Evolutionary conservation across 352 stramenopile species (phyloP).

Genomic region (Globisporangium splendens): DNA sequence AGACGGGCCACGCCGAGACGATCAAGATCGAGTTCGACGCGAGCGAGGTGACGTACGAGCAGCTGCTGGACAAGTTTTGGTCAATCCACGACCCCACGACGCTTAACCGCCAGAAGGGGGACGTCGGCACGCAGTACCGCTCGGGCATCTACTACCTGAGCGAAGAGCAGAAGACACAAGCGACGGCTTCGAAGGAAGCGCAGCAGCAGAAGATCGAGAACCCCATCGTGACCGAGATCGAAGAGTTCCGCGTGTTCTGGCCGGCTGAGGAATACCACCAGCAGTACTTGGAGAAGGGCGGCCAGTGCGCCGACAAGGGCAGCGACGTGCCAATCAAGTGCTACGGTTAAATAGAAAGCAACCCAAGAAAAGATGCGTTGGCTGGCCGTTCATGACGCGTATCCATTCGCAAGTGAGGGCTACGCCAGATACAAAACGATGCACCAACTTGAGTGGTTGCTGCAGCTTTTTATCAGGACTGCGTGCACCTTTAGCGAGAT

Average conservation of each 20-base stretch:
- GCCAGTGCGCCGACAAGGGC: constrained; percentile 91
- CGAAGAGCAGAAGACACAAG: constrained; percentile 80
- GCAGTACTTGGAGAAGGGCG: constrained; percentile 96
- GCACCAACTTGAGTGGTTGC: neutral
- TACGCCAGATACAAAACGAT: neutral
- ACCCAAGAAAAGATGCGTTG: too few relatives aligned
- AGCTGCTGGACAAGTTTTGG: constrained; percentile 79
- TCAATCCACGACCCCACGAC: constrained; percentile 92
- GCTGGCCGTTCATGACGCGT: too few relatives aligned
- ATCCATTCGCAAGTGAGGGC: too few relatives aligned
- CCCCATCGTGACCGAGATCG: constrained; percentile 92
- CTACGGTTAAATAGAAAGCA: constrained; percentile 52
- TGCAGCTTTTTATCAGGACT: neutral
- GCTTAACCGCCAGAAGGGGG: constrained; percentile 85
- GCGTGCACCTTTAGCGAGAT: too few relatives aligned
- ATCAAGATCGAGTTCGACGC: constrained; percentile 93
- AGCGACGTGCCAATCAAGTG: constrained; percentile 90
- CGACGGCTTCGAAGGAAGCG: constrained; percentile 57
- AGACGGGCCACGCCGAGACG: constrained; percentile 93
- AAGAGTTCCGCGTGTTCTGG: constrained; percentile 84
- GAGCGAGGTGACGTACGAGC: constrained; percentile 78
- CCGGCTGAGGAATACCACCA: constrained; percentile 95
- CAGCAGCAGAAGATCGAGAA: constrained; percentile 65
- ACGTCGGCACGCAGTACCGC: constrained; percentile 94
- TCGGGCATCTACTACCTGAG: constrained; percentile 95